phyloP scores from a whole-genome alignment of 2,329 filamentous ascomycete genomes.

The Epichloe coenophiala region DNA sequence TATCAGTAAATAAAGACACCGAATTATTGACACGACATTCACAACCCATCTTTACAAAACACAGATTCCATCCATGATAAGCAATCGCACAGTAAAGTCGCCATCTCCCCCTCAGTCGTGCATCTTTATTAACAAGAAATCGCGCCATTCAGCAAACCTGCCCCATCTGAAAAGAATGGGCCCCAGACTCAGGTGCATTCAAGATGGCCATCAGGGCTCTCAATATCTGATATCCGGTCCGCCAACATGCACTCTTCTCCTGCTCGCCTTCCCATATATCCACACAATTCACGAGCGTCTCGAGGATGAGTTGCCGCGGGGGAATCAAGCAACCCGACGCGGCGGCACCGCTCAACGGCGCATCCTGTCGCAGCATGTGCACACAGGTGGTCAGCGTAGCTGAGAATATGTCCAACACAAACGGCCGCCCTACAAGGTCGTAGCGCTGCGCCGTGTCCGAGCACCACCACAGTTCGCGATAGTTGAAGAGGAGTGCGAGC shows the following conservation, averaged over 20 bases:
- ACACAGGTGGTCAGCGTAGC: conserved; percentile 20
- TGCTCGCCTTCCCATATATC: conserved; percentile 23
- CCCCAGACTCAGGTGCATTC: neutral
- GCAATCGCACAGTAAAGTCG: too few species aligned
- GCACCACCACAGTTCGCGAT: conserved; percentile 20
- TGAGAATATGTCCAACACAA: conserved; percentile 23
- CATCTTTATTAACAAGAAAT: too few species aligned
- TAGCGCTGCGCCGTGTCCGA: conserved; percentile 13
- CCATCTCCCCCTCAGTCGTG: neutral
- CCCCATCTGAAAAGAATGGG: conserved; percentile 4
- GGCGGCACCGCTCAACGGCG: conserved; percentile 16
- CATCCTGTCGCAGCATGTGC: conserved; percentile 21
- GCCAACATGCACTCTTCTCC: conserved; percentile 22
- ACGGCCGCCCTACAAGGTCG: conserved; percentile 20
- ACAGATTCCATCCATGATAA: too few species aligned
- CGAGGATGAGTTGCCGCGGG: conserved; percentile 21
- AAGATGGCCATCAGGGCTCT: conserved; percentile 6
- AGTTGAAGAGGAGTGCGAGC: conserved; percentile 21
- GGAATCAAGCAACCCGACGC: conserved; percentile 17
- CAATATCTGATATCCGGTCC: conserved; percentile 20
- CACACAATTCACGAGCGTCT: conserved; percentile 19
- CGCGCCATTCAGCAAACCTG: neutral
- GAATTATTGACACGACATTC: too few species aligned
- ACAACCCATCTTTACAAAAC: too few species aligned
- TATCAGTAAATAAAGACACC: too few species aligned